phyloP scores from a whole-genome alignment of 768 basidiomycete genomes.

The Leccinellum rugosiceps region DNA sequence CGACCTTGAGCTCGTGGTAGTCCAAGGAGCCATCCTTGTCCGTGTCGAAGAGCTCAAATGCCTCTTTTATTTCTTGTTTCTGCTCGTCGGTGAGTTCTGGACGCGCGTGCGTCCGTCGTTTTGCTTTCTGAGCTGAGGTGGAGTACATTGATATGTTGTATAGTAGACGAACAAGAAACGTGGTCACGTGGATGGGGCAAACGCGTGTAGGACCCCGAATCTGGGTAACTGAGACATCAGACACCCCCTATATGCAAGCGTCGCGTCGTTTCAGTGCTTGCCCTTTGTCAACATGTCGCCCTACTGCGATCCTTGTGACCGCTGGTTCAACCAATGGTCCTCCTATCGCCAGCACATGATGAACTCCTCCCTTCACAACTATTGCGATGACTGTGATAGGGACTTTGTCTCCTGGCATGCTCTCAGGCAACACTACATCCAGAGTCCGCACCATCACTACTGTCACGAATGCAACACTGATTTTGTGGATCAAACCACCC shows the following conservation, averaged over 20 bases:
- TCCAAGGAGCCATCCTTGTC: constrained; percentile 97
- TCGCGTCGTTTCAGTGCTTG: no score
- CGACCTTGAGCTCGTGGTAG: constrained; percentile 99
- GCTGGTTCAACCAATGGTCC: constrained; percentile 28
- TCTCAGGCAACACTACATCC: constrained; percentile 50
- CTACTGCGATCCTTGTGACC: constrained; percentile 39
- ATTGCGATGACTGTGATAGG: constrained; percentile 43
- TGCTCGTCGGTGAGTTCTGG: constrained; percentile 87
- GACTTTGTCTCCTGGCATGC: constrained; percentile 42
- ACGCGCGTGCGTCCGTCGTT: constrained; percentile 67
- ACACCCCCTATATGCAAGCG: neutral
- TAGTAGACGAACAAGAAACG: neutral
- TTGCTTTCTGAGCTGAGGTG: constrained; percentile 67
- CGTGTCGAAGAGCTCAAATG: constrained; percentile 98
- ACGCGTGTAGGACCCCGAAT: constrained; percentile 32
- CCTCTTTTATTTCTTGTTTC: constrained; percentile 96
- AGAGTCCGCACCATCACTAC: constrained; percentile 47
- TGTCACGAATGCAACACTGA: constrained; percentile 51
- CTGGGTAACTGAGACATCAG: neutral
- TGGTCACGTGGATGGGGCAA: constrained; percentile 23
- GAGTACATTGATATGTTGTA: constrained; percentile 43
- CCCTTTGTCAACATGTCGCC: no score
- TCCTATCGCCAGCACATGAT: constrained; percentile 36
- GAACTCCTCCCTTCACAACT: constrained; percentile 38
- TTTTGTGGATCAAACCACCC: constrained; percentile 32